These are phyloP conservation scores for Claviceps spartinae DNA, from an alignment of 2,329 filamentous ascomycete genomes.

Conservation along the genomic window DNA sequence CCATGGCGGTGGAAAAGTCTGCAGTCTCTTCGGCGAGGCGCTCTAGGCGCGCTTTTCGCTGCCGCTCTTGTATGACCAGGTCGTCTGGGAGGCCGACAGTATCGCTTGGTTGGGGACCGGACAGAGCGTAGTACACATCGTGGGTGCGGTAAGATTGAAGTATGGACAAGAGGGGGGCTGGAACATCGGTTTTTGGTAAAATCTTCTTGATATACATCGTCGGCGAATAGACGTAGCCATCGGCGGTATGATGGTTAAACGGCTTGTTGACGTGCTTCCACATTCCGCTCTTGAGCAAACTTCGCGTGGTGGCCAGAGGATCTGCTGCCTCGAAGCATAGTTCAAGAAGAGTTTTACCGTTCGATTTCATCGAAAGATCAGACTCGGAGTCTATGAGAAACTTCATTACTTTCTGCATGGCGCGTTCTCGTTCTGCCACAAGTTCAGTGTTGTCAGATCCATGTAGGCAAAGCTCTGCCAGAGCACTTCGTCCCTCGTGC, in stretches of 20 bases:
- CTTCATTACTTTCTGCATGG: slow-evolving; percentile 42
- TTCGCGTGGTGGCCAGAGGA: slow-evolving; percentile 39
- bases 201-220: slow-evolving; percentile 46
- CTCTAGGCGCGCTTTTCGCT: slow-evolving; percentile 31
- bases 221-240: slow-evolving; percentile 46
- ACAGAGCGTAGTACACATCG: slow-evolving; percentile 41
- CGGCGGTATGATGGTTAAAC: slow-evolving; percentile 40
- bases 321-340: slow-evolving; percentile 46
- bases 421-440: slow-evolving; percentile 33
- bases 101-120: slow-evolving; percentile 38
- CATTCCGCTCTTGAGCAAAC: slow-evolving; percentile 48
- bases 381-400: slow-evolving; percentile 43
- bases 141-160: slow-evolving; percentile 37
- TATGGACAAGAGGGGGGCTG: slow-evolving; percentile 30
- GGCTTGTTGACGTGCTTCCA: slow-evolving; percentile 52
- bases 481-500: slow-evolving; percentile 47
- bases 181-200: slow-evolving; percentile 24
- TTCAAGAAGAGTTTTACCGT: slow-evolving; percentile 45
- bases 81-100: slow-evolving; percentile 38
- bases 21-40: slow-evolving; percentile 33
- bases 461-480: slow-evolving; percentile 49
- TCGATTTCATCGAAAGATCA: slow-evolving; percentile 39
- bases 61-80: slow-evolving; percentile 34
- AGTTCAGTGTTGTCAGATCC: slow-evolving; percentile 33
- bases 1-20: slow-evolving; percentile 34